phyloP scores from a whole-genome alignment of 352 stramenopile genomes.

The Pilasporangium apinafurcum region DNA sequence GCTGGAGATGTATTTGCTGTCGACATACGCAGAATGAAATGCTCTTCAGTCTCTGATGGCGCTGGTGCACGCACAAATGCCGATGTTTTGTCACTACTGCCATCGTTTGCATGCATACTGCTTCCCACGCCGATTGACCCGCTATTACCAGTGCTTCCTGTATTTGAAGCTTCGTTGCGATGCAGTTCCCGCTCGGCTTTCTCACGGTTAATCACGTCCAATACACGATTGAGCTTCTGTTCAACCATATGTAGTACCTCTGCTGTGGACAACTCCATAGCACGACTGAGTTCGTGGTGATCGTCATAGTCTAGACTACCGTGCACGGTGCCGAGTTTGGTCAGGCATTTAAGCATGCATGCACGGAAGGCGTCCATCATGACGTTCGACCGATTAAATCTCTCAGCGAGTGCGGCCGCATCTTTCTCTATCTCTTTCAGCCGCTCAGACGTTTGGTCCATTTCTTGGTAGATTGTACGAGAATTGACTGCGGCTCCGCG shows the following conservation, averaged over 20 bases:
- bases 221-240: conserved; percentile 75
- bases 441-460: conserved; percentile 74
- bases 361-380: conserved; percentile 78
- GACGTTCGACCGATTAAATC: conserved; percentile 70
- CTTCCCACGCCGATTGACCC: conserved; percentile 11
- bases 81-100: conserved; percentile 19
- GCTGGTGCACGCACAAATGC: conserved; percentile 47
- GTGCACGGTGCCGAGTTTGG: conserved; percentile 66
- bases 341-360: conserved; percentile 78
- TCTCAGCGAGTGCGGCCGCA: conserved; percentile 50
- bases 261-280: conserved; percentile 57
- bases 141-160: conserved; percentile 4
- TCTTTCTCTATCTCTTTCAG: conserved; percentile 86
- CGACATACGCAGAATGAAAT: conserved; percentile 84
- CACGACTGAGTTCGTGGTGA: conserved; percentile 58
- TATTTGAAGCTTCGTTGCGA: conserved; percentile 45
- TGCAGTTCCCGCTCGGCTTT: conserved; percentile 78
- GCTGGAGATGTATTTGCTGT: conserved; percentile 48
- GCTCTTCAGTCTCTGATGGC: conserved; percentile 68
- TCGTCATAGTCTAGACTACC: conserved; percentile 71
- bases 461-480: conserved; percentile 81
- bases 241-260: conserved; percentile 77
- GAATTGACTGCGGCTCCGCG: conserved; percentile 68
- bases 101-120: not conserved
- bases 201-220: conserved; percentile 82